Evolutionary conservation across 306 rosid genomes (phyloP), one percentile per base, ranked within the genome.

Genomic region (Lupinus albus): DNA sequence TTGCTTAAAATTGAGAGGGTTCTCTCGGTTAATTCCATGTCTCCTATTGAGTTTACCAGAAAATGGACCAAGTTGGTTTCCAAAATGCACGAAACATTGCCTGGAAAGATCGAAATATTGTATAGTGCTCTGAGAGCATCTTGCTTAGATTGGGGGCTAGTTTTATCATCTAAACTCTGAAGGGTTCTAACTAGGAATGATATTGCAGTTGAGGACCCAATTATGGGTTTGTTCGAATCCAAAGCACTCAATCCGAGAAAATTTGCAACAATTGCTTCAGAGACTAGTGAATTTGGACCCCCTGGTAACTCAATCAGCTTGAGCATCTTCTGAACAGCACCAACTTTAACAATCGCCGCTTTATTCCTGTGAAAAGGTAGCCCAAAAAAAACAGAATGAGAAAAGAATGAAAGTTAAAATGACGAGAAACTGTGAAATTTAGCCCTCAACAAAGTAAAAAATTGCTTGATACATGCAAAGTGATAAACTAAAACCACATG

Each of bases 281-380:
- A 86, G 41, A 90, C 85, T 14, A 81, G 76, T 8, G 84, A 68
- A 72, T 85, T 80, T 45, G 63, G 56, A 47, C 81, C 72, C 4
- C 61, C 75, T 20, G 83, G 86, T 33, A 83, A 84, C 35, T 82
- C 95, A 61, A 90, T 80, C 35, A 94, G 87, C 79, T 79, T 79
- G 17, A 94, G 84, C 99, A 94, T 88, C 68, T 94, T 90, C 64
- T 94, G 89, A 56, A 94, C 86, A 56, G 87, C 84, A 4, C 99
- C 99, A 69, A 92, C 91, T 84, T 94, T 87, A 21, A 88, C 96
- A 79, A 94, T 88, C 61, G 96, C 96, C 15, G 95, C 91, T 82
- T 90, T 90, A 75, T 94, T 94, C 76, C 99, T 94, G 92, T 9
- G 60, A 57, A 58, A 61, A 20, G 0, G 46, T 6, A 64, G 10